Conservation (phyloP, 75 land plant genomes). For the Selaginella tamariscina region DNA sequence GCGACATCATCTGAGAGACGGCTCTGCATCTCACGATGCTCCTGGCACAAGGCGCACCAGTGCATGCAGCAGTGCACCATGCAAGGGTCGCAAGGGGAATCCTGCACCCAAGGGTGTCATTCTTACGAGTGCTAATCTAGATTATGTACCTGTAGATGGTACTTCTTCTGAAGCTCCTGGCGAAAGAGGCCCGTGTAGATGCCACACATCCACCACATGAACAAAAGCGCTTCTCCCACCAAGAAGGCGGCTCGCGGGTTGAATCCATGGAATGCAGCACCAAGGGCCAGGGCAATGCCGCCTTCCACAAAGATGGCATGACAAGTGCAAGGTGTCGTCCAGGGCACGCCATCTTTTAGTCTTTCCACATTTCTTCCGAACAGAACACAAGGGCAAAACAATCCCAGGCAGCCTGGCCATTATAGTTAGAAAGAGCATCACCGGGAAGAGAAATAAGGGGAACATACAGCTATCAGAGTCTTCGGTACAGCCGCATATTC, state of each 20-base stretch:
- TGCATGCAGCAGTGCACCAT: constrained; percentile 90
- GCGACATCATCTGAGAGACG: constrained; percentile 49
- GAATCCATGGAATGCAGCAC: constrained; percentile 48
- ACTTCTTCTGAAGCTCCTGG: constrained; percentile 67
- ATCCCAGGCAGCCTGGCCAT: constrained; percentile 52
- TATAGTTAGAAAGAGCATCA: not conserved
- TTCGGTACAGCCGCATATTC: constrained; percentile 73
- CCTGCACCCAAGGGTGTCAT: constrained; percentile 30
- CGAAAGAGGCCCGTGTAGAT: constrained; percentile 72
- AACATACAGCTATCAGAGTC: constrained; percentile 73
- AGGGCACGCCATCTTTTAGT: constrained; percentile 56
- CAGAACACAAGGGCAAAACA: constrained; percentile 80
- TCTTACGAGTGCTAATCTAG: not conserved
- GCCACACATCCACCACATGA: constrained; percentile 97
- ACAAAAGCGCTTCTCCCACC: constrained; percentile 63
- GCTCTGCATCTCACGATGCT: constrained; percentile 82
- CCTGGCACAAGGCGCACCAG: constrained; percentile 93
- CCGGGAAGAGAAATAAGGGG: not conserved
- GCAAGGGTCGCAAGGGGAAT: constrained; percentile 92
- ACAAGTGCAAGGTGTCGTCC: constrained; percentile 71
- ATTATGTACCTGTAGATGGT: constrained; percentile 60
- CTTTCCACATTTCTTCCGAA: constrained; percentile 80
- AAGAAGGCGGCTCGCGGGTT: constrained; percentile 53
- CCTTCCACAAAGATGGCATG: constrained; percentile 93
- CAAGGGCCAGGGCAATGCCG: constrained; percentile 62